A percentile compares a stretch with the other conserved stretches of the same genome.
These are phyloP conservation scores for Fraxinus sp. DNA, from an alignment of 305 asterid species.

Conservation along the genomic window DNA sequence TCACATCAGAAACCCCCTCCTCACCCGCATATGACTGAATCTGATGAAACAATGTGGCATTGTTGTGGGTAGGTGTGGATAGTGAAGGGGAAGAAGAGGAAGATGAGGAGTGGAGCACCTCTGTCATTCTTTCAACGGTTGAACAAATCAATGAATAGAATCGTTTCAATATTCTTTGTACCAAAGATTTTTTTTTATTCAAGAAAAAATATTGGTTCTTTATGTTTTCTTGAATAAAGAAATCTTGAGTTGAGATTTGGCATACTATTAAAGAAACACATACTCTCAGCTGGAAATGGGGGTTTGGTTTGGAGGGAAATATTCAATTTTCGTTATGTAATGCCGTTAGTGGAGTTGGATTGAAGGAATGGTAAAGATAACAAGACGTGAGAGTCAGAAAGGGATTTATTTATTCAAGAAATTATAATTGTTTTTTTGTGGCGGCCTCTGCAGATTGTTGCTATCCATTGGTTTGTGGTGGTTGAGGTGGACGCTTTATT, in stretches of 20 bases:
- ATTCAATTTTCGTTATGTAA: background rate
- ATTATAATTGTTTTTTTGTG: constrained; percentile 1
- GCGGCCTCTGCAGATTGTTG: constrained; percentile 5
- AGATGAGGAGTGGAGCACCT: constrained; percentile 91
- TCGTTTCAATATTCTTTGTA: constrained; percentile 16
- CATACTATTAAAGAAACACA: constrained; percentile 27
- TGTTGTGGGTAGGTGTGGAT: constrained; percentile 68
- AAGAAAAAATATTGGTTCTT: constrained; percentile 38
- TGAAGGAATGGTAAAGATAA: constrained; percentile 37
- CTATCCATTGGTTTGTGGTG: constrained; percentile 15
- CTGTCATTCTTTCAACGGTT: constrained; percentile 61
- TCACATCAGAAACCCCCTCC: constrained; percentile 37
- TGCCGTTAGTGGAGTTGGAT: constrained; percentile 38
- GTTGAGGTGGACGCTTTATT: constrained; percentile 19
- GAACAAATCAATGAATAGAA: constrained; percentile 45
- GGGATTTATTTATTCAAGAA: constrained; percentile 29
- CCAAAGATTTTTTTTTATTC: constrained; percentile 30
- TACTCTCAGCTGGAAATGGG: constrained; percentile 31
- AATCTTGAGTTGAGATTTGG: constrained; percentile 12
- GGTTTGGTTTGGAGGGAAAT: constrained; percentile 38
- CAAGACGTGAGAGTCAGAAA: constrained; percentile 83
- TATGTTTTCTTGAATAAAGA: constrained; percentile 29
- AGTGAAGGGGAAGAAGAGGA: constrained; percentile 77
- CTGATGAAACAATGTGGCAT: constrained; percentile 59
- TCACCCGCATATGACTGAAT: constrained; percentile 37